phyloP scores from a whole-genome alignment of 371 early-diverging fungal species.

The Mortierella sp. region DNA sequence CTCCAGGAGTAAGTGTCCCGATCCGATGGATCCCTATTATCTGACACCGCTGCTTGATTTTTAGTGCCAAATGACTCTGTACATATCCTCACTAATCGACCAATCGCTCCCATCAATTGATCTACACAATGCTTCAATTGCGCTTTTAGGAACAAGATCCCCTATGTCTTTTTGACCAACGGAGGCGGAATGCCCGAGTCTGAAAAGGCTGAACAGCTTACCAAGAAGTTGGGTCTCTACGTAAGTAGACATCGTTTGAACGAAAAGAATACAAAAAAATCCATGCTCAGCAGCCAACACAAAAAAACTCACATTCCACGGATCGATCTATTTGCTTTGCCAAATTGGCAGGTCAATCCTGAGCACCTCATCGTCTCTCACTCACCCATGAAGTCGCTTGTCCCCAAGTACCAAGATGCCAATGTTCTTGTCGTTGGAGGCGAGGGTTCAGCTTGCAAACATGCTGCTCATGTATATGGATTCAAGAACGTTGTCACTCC shows the following conservation, averaged over 20 bases:
- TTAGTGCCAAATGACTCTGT: neutral
- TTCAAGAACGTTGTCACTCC: slow-evolving; percentile 82
- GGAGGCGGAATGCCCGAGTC: slow-evolving; percentile 90
- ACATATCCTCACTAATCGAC: neutral
- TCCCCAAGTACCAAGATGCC: slow-evolving; percentile 67
- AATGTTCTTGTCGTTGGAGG: slow-evolving; percentile 85
- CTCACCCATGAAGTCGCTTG: slow-evolving; percentile 85
- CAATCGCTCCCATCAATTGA: neutral
- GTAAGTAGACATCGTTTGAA: slow-evolving; percentile 45
- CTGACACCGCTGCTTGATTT: neutral
- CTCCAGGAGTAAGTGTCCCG: slow-evolving; percentile 30
- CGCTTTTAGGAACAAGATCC: slow-evolving; percentile 60
- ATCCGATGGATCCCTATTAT: neutral
- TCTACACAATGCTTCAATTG: neutral
- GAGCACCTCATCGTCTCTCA: slow-evolving; percentile 88
- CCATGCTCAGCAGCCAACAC: neutral
- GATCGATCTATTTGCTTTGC: slow-evolving; percentile 17
- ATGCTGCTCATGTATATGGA: slow-evolving; percentile 82
- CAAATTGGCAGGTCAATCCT: slow-evolving; percentile 68
- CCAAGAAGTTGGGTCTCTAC: slow-evolving; percentile 69
- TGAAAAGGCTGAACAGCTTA: slow-evolving; percentile 81
- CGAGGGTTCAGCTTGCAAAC: slow-evolving; percentile 67
- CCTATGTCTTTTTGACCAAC: slow-evolving; percentile 88
- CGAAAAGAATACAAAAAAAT: neutral
- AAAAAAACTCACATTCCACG: neutral